Percentiles rank a stretch among this genome's conserved stretches.
Conservation (phyloP, 768 basidiomycete species). For the Auriscalpium orientale region DNA sequence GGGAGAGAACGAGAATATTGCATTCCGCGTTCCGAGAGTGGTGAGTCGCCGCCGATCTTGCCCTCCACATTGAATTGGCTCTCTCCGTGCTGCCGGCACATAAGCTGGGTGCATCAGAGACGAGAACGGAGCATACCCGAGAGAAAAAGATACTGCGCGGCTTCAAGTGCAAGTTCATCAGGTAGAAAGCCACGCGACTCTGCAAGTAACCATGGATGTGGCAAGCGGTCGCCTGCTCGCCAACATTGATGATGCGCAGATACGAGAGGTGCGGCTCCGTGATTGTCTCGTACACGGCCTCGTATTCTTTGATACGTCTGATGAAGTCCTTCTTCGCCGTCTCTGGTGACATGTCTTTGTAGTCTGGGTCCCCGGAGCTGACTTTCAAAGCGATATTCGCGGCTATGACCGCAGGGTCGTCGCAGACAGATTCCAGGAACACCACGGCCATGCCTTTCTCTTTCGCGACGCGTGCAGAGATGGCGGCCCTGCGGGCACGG, state of each 20-base stretch:
- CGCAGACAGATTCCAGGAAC: conserved; percentile 92
- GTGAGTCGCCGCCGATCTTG: conserved; percentile 96
- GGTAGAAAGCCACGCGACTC: conserved; percentile 94
- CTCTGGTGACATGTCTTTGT: conserved; percentile 80
- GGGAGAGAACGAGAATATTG: conserved; percentile 84
- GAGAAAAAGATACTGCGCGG: conserved; percentile 96
- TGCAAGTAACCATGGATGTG: conserved; percentile 93
- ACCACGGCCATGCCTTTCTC: conserved; percentile 86
- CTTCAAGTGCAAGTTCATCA: conserved; percentile 97
- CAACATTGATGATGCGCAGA: conserved; percentile 89
- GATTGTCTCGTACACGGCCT: conserved; percentile 92
- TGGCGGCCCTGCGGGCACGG: conserved; percentile 67
- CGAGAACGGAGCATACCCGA: conserved; percentile 47
- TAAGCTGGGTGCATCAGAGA: neutral
- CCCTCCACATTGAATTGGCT: conserved; percentile 95
- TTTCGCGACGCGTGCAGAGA: conserved; percentile 73
- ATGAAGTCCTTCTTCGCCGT: conserved; percentile 86
- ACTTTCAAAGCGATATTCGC: conserved; percentile 97
- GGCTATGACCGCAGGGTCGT: conserved; percentile 90
- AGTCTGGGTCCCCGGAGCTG: conserved; percentile 94
- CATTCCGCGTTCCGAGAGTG: conserved; percentile 76
- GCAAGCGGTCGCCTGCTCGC: conserved; percentile 77
- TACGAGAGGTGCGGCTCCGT: conserved; percentile 87
- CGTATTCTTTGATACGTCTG: conserved; percentile 86
- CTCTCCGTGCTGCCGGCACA: conserved; percentile 76